These are phyloP conservation scores for Phytophthora sojae DNA, from an alignment of 352 stramenopile species.

Conservation along the genomic window DNA sequence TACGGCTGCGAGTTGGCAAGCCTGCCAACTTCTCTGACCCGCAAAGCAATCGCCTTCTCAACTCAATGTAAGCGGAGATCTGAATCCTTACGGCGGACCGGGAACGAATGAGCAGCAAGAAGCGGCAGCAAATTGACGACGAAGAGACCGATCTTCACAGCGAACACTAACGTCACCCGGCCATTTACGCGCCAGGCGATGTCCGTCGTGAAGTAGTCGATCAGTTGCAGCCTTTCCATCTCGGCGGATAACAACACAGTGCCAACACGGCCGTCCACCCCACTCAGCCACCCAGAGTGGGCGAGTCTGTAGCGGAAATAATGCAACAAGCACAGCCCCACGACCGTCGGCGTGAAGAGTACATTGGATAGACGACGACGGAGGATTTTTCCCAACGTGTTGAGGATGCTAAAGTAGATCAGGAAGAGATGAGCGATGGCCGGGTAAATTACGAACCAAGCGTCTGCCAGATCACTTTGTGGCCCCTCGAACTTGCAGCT, in stretches of 20 bases:
- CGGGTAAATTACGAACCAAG: conserved; percentile 39
- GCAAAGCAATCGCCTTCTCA: no score
- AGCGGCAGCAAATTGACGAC: conserved; percentile 37
- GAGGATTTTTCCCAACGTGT: conserved; percentile 23
- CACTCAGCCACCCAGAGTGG: conserved; percentile 5
- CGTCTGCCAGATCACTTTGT: conserved; percentile 33
- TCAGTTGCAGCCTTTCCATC: conserved; percentile 25
- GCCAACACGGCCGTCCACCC: conserved; percentile 31
- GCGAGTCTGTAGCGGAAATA: conserved; percentile 24
- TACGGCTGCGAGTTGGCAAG: no score
- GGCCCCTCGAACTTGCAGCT: conserved; percentile 52
- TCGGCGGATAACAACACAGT: conserved; percentile 38
- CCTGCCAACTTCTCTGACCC: no score
- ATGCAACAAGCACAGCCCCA: conserved; percentile 12
- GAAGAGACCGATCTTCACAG: conserved; percentile 39
- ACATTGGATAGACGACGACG: conserved; percentile 14
- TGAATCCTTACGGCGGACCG: not conserved
- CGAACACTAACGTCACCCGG: conserved; percentile 31
- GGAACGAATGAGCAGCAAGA: conserved; percentile 24
- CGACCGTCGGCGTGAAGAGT: conserved; percentile 14
- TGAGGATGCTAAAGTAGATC: conserved; percentile 36
- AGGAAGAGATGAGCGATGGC: conserved; percentile 32
- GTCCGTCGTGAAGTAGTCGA: conserved; percentile 34
- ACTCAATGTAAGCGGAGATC: no score
- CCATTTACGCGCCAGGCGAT: conserved; percentile 44